phyloP scores from a whole-genome alignment of 2,329 filamentous ascomycete species.

The Colletotrichum tanaceti region DNA sequence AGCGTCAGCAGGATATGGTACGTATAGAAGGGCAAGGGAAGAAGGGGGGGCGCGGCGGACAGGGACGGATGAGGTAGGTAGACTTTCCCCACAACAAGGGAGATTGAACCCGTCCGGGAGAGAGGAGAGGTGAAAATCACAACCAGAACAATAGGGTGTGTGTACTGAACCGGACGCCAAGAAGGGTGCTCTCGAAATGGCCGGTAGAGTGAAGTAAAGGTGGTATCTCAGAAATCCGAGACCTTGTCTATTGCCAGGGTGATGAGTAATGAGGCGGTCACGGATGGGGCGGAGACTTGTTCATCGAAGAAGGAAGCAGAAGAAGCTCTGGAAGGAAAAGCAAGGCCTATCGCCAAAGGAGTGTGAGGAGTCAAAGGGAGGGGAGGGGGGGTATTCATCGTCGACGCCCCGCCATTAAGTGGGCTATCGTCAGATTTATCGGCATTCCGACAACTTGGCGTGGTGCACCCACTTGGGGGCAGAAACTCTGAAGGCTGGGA shows the following conservation, averaged over 20 bases:
- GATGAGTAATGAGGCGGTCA: constrained; percentile 16
- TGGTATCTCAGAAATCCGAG: background rate
- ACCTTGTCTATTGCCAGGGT: constrained; percentile 9
- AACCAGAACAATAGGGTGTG: constrained; percentile 1
- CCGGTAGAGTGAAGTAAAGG: background rate
- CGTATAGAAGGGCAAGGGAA: background rate
- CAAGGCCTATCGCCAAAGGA: background rate
- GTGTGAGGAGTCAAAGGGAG: background rate
- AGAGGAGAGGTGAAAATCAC: constrained; percentile 11
- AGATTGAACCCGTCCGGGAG: constrained; percentile 23
- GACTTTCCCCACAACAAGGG: constrained; percentile 15
- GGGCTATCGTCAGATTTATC: background rate
- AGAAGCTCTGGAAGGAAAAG: constrained; percentile 12
- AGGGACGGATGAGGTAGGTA: constrained; percentile 4
- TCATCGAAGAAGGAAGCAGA: background rate
- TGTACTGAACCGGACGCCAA: constrained; percentile 5
- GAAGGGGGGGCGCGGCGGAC: background rate
- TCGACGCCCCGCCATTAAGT: background rate
- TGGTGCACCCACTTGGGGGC: background rate
- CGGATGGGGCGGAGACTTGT: constrained; percentile 3
- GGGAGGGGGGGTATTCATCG: background rate
- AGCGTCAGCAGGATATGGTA: background rate
- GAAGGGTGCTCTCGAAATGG: constrained; percentile 10
- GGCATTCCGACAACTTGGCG: background rate
- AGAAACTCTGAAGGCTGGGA: constrained; percentile 7